Evolutionary conservation across 805 yeast genomes (phyloP).

Genomic region (Soucietia sequanensis): DNA sequence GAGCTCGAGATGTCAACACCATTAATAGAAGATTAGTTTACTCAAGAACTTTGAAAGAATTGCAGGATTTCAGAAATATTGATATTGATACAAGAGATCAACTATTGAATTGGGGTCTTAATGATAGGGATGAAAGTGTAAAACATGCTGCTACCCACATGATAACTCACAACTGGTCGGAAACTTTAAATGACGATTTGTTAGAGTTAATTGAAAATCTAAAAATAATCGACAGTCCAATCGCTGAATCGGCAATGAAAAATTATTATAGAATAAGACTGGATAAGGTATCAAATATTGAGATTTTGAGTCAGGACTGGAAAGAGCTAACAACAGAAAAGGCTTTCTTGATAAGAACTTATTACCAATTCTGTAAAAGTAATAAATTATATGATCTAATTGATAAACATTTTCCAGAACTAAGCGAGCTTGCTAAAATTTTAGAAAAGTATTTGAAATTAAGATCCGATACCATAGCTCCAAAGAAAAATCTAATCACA

Average conservation of each 20-base stretch:
- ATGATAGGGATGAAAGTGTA: constrained; percentile 79
- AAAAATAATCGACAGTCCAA: constrained; percentile 63
- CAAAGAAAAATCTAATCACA: constrained; percentile 20
- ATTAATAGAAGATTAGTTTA: constrained; percentile 72
- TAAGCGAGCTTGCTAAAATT: constrained; percentile 63
- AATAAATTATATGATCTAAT: constrained; percentile 51
- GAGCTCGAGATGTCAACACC: constrained; percentile 79
- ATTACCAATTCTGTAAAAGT: constrained; percentile 61
- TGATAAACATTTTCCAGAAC: constrained; percentile 76
- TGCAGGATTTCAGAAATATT: constrained; percentile 58
- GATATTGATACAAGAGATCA: constrained; percentile 58
- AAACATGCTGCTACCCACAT: constrained; percentile 67
- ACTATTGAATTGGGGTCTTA: constrained; percentile 78
- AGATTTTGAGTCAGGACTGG: constrained; percentile 70
- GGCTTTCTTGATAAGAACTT: constrained; percentile 67
- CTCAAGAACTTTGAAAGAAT: constrained; percentile 61
- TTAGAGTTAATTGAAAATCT: constrained; percentile 68
- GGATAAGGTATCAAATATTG: constrained; percentile 60
- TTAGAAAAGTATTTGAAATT: constrained; percentile 55
- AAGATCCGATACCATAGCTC: constrained; percentile 29
- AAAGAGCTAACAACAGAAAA: constrained; percentile 67
- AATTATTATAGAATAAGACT: constrained; percentile 59
- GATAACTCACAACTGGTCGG: constrained; percentile 73
- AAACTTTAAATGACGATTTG: constrained; percentile 64
- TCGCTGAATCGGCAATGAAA: constrained; percentile 67